Conservation (phyloP, 2,329 filamentous ascomycete genomes). For the Xenoacremonium recifei region DNA sequence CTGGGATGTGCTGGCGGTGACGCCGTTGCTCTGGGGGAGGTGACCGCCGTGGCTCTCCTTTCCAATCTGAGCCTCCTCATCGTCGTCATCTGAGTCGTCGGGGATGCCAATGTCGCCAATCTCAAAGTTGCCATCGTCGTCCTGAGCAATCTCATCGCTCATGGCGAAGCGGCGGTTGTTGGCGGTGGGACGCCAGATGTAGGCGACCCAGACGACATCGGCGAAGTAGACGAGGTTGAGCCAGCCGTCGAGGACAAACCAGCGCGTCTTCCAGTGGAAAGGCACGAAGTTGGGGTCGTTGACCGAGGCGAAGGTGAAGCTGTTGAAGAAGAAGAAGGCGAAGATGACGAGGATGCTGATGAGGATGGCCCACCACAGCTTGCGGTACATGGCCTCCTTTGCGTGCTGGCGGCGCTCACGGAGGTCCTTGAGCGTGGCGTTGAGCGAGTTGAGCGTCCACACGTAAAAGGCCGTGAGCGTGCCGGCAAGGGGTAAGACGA, state of each 20-base stretch:
- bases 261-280: conserved; percentile 94
- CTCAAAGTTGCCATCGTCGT: conserved; percentile 93
- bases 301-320: conserved; percentile 86
- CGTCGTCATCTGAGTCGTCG: conserved; percentile 57
- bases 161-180: conserved; percentile 98
- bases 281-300: conserved; percentile 88
- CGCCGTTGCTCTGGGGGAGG: conserved; percentile 24
- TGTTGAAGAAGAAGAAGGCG: conserved; percentile 98
- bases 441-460: conserved; percentile 96
- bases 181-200: conserved; percentile 92
- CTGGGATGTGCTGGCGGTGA: conserved; percentile 24
- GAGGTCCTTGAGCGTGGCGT: conserved; percentile 94
- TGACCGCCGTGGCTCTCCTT: conserved; percentile 24
- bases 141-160: conserved; percentile 98
- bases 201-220: conserved; percentile 89
- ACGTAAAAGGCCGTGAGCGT: conserved; percentile 97
- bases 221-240: conserved; percentile 93
- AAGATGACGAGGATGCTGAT: conserved; percentile 93
- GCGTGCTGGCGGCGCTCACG: conserved; percentile 88
- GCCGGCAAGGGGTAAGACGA: conserved; percentile 86
- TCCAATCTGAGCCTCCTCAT: conserved; percentile 55
- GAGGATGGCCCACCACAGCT: conserved; percentile 97
- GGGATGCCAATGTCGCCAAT: conserved; percentile 86
- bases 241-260: conserved; percentile 98
- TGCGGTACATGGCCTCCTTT: conserved; percentile 96